Base-by-base conservation (phyloP, 169 alveolate genomes). In the Blepharisma undulans region DNA sequence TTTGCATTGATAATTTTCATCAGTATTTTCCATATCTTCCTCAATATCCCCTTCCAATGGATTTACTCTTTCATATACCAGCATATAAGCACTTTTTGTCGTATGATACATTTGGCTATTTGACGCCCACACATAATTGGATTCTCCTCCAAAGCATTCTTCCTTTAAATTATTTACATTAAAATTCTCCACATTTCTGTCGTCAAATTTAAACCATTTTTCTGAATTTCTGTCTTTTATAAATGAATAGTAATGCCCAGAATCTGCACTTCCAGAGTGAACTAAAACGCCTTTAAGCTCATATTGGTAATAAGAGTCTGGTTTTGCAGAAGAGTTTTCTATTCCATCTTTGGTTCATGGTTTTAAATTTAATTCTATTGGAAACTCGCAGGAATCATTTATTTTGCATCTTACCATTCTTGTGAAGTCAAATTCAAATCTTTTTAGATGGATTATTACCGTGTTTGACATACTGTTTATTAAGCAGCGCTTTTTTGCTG, bases 81-180 rank as follows among this genome's bases (percentile, higher is more conserved):
- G 91, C n/a, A 94, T 74, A 80, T 96, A 96, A 8, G 98, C 98
- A 88, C 94, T 96, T 82, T 94, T 93, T 66, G 90, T 78, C 84
- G 91, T 79, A 61, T 87, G 88, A 81, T 82, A 87, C 92, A 22
- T 79, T 60, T 77, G 80, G 18, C 12, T 14, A 59, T 22, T 59
- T 5, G n/a, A 71, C 8, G 71, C 80, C 79, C 74, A 66, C 10
- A 22, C 78, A 82, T 22, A 25, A 30, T 92, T 93, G 21, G 91
- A 85, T 34, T 94, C 91, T 29, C 98, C 98, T 21, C 99, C 99
- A 94, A 95, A 97, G 89, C 98, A 95, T 91, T 97, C 99, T 4
- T 90, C 92, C 78, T 89, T 93, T 6, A 97, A 72, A 34, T 95
- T 85, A 22, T 96, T 93, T 61, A 93, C 84, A 80, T 93, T 93